These are phyloP conservation scores for Quercus cerris DNA, from an alignment of 306 rosid species.

Conservation along the genomic window DNA sequence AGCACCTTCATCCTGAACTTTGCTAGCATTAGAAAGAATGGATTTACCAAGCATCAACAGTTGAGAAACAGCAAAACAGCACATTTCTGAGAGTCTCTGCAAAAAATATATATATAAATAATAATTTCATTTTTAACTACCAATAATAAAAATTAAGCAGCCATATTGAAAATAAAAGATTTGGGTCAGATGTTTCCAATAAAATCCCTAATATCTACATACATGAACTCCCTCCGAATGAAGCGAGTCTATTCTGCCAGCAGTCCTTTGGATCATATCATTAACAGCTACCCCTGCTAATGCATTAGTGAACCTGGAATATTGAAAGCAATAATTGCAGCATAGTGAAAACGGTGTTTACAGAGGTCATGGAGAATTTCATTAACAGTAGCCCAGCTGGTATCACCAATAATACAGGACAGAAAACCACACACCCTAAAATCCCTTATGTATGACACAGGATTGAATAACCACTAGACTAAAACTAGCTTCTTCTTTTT, in stretches of 20 bases:
- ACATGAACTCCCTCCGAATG: slow-evolving; percentile 99
- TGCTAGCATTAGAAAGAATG: slow-evolving; percentile 67
- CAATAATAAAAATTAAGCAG: neutral
- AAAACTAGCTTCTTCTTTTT: neutral
- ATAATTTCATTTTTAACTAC: slow-evolving; percentile 4
- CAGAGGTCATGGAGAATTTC: neutral
- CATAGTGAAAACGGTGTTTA: neutral
- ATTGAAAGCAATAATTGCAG: slow-evolving; percentile 11
- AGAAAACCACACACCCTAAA: neutral
- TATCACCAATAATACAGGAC: neutral
- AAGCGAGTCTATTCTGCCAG: slow-evolving; percentile 81
- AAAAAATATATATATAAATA: slow-evolving; percentile 18
- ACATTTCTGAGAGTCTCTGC: slow-evolving; percentile 95
- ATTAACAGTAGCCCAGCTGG: neutral
- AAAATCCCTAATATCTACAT: slow-evolving; percentile 28
- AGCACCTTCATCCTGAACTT: slow-evolving; percentile 47
- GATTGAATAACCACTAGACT: neutral
- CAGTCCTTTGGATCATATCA: slow-evolving; percentile 81
- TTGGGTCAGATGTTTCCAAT: neutral
- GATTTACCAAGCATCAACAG: slow-evolving; percentile 75
- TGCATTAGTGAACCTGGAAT: slow-evolving; percentile 78
- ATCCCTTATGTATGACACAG: neutral
- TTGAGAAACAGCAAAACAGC: slow-evolving; percentile 88
- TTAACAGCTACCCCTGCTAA: slow-evolving; percentile 67
- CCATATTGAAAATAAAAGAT: neutral